Conservation (phyloP, 108 stramenopile species). For the Pseudonitzschia pungens region DNA sequence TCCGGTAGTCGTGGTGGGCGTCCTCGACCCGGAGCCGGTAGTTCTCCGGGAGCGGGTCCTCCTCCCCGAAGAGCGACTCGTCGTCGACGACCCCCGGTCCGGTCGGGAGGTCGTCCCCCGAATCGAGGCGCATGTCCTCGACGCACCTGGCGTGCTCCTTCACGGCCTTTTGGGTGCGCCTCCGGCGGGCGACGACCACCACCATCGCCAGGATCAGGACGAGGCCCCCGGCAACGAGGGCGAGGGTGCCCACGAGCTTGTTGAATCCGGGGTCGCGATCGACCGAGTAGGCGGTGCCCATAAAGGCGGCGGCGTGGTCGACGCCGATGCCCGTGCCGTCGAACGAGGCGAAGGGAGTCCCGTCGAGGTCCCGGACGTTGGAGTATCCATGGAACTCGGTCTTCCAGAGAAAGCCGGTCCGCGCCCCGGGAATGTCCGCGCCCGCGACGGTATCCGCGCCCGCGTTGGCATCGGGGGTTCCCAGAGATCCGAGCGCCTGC, state of each 20-base stretch:
- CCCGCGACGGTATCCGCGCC: not conserved
- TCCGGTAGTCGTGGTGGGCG: conserved; percentile 11
- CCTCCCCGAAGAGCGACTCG: not conserved
- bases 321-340: not conserved
- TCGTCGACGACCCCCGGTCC: conserved; percentile 7
- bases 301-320: conserved; percentile 1
- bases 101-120: not conserved
- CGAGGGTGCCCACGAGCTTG: not conserved
- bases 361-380: not conserved
- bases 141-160: not conserved
- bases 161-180: not conserved
- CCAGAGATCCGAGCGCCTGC: not conserved
- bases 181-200: not conserved
- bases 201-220: not conserved
- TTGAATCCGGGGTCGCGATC: not conserved
- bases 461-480: not conserved
- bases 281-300: not conserved
- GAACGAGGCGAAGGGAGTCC: not conserved
- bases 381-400: not conserved
- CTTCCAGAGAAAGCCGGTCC: too few relatives aligned
- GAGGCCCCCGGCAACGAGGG: not conserved
- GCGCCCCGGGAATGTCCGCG: not conserved
- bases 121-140: not conserved
- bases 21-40: not conserved
- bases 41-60: conserved; percentile 1